phyloP scores from a whole-genome alignment of 2,329 filamentous ascomycete species.

The Westerdykella aurantiaca region DNA sequence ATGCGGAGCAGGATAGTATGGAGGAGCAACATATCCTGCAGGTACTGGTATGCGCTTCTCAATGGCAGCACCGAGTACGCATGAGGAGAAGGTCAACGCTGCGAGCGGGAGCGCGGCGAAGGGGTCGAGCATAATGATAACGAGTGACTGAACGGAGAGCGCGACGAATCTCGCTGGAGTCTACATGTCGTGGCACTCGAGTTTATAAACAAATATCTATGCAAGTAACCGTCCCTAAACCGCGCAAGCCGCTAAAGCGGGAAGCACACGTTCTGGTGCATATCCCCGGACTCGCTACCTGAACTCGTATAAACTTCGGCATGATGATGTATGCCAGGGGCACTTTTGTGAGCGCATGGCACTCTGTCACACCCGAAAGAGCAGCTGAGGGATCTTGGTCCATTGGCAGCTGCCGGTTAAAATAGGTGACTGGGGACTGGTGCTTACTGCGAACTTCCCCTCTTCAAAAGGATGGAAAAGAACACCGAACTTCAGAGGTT shows the following conservation, averaged over 20 bases:
- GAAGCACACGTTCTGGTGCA: slow-evolving; percentile 5
- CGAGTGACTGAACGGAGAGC: slow-evolving; percentile 1
- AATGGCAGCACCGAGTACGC: slow-evolving; percentile 20
- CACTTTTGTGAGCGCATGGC: background rate
- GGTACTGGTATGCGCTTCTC: slow-evolving; percentile 30
- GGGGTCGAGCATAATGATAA: slow-evolving; percentile 4
- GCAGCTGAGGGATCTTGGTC: background rate
- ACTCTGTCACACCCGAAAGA: background rate
- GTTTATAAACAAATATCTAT: too few relatives aligned
- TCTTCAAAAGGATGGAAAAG: too few relatives aligned
- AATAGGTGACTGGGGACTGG: slow-evolving; percentile 3
- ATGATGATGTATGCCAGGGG: background rate
- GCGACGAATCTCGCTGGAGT: slow-evolving; percentile 6
- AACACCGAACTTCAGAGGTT: too few relatives aligned
- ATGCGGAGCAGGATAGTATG: slow-evolving; percentile 68
- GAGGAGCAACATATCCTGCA: slow-evolving; percentile 37
- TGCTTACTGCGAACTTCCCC: too few relatives aligned
- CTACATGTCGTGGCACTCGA: too few relatives aligned
- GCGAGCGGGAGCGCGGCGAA: slow-evolving; percentile 19
- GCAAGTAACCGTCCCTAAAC: background rate
- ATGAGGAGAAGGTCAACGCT: slow-evolving; percentile 17
- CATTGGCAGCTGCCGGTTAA: slow-evolving; percentile 7
- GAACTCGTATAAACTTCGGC: background rate
- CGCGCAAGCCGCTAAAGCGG: slow-evolving; percentile 6
- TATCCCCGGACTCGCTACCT: background rate